Percentiles rank a stretch among this genome's conserved stretches.
phyloP scores from a whole-genome alignment of 2,329 filamentous ascomycete genomes.

The Fusarium sp. region DNA sequence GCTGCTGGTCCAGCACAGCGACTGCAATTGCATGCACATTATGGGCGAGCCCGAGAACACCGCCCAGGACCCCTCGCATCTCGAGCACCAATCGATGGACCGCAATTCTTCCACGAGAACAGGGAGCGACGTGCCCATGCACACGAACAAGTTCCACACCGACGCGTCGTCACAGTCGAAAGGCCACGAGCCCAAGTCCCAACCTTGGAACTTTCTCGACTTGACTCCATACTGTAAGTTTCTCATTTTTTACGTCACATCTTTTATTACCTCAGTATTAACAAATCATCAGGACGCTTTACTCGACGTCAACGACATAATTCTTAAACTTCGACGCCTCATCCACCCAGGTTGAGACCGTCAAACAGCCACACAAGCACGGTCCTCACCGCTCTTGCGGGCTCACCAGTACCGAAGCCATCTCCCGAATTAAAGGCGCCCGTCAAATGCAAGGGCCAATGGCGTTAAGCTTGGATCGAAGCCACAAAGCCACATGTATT shows the following conservation, averaged over 20 bases:
- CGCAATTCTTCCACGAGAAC: constrained; percentile 9
- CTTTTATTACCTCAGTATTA: background rate
- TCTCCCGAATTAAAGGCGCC: background rate
- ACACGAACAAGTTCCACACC: constrained; percentile 2
- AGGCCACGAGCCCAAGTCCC: background rate
- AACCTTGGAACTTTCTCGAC: constrained; percentile 17
- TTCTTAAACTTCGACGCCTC: background rate
- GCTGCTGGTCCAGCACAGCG: constrained; percentile 25
- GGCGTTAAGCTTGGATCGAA: background rate
- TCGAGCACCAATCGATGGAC: constrained; percentile 14
- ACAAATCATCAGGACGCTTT: background rate
- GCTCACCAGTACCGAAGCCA: constrained; percentile 8
- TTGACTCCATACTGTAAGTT: constrained; percentile 18
- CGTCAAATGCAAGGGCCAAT: background rate
- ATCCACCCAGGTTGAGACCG: background rate
- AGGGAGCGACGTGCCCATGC: constrained; percentile 15
- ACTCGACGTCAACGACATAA: background rate
- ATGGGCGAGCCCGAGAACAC: constrained; percentile 13
- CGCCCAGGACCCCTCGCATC: background rate
- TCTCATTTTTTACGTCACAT: background rate
- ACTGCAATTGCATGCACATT: constrained; percentile 38
- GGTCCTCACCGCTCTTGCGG: constrained; percentile 7
- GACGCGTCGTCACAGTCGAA: constrained; percentile 4
- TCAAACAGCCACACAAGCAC: constrained; percentile 2
- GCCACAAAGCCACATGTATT: background rate